Percentiles rank a stretch among this genome's conserved stretches.
Conservation (phyloP, 352 stramenopile species). For the Phytopythium cucurbitacearum region DNA sequence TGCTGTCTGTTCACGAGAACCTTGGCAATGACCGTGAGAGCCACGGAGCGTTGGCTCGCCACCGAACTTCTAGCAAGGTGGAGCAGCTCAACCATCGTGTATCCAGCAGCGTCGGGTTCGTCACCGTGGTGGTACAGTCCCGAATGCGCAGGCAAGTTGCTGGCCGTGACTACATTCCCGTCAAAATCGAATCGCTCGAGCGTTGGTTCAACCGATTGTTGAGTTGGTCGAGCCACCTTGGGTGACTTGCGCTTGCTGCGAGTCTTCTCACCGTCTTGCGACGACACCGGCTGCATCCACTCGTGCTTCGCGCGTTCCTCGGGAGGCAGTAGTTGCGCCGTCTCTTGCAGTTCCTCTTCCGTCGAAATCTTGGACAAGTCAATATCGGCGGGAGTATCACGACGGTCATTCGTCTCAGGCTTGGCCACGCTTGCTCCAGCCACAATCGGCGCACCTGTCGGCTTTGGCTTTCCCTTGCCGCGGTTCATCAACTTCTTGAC, state of each 20-base stretch:
- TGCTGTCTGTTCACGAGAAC: slow-evolving; percentile 43
- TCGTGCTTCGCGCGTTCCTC: slow-evolving; percentile 77
- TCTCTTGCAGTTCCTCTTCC: slow-evolving; percentile 53
- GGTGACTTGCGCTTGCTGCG: slow-evolving; percentile 8
- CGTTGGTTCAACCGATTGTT: slow-evolving; percentile 18
- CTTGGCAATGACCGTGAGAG: slow-evolving; percentile 56
- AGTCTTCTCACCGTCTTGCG: slow-evolving; percentile 9
- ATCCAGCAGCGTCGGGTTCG: slow-evolving; percentile 61
- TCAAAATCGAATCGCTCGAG: slow-evolving; percentile 70
- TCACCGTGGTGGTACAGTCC: slow-evolving; percentile 81
- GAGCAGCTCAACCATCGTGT: slow-evolving; percentile 70
- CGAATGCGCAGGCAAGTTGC: slow-evolving; percentile 37
- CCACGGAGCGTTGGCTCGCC: slow-evolving; percentile 64
- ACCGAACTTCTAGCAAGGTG: slow-evolving; percentile 70
- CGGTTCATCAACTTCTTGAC: slow-evolving; percentile 62
- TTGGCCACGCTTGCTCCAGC: slow-evolving; percentile 14
- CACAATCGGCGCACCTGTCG: slow-evolving; percentile 11
- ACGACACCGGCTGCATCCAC: slow-evolving; percentile 48
- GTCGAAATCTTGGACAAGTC: slow-evolving; percentile 50
- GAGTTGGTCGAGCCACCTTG: slow-evolving; percentile 16
- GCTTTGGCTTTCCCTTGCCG: slow-evolving; percentile 7
- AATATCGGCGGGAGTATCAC: slow-evolving; percentile 8
- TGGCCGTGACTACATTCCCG: slow-evolving; percentile 26
- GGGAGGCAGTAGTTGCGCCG: slow-evolving; percentile 34
- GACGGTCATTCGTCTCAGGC: not conserved